phyloP scores from a whole-genome alignment of 768 basidiomycete species.

The Suillus americanus region DNA sequence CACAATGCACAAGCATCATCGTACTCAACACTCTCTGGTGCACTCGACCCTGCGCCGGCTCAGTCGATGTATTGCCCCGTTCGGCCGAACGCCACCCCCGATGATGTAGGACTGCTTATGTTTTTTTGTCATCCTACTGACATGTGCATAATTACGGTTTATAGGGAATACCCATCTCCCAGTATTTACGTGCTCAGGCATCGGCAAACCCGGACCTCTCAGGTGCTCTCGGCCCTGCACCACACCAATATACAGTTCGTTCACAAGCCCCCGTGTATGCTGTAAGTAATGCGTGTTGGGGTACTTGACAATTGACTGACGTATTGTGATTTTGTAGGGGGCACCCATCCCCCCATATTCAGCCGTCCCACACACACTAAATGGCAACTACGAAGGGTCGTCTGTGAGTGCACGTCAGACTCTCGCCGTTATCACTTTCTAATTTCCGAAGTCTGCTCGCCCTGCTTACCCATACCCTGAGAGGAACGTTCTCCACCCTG shows the following conservation, averaged over 20 bases:
- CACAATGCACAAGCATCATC: not conserved
- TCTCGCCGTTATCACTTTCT: conserved; percentile 4
- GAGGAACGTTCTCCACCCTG: conserved; percentile 27
- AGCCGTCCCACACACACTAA: conserved; percentile 23
- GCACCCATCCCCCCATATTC: conserved; percentile 21
- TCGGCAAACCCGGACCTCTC: not conserved
- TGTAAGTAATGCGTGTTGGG: not conserved
- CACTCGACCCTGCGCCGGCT: not conserved
- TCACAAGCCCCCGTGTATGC: not conserved
- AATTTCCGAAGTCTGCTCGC: conserved; percentile 11
- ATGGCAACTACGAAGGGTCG: conserved; percentile 11
- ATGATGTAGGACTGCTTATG: not conserved
- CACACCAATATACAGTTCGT: not conserved
- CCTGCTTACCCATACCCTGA: conserved; percentile 30
- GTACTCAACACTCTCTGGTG: not conserved
- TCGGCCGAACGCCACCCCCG: not conserved
- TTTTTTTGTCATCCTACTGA: not conserved
- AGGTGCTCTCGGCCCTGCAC: conserved; percentile 1
- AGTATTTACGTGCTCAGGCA: conserved; percentile 11
- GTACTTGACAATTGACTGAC: not conserved
- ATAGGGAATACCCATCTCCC: not conserved
- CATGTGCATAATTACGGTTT: not conserved
- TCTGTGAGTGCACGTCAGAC: conserved; percentile 4
- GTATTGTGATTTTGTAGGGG: not conserved
- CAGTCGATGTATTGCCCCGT: not conserved